Conservation (phyloP, 148 eudicot genomes). For the Nepenthes mirabilis region DNA sequence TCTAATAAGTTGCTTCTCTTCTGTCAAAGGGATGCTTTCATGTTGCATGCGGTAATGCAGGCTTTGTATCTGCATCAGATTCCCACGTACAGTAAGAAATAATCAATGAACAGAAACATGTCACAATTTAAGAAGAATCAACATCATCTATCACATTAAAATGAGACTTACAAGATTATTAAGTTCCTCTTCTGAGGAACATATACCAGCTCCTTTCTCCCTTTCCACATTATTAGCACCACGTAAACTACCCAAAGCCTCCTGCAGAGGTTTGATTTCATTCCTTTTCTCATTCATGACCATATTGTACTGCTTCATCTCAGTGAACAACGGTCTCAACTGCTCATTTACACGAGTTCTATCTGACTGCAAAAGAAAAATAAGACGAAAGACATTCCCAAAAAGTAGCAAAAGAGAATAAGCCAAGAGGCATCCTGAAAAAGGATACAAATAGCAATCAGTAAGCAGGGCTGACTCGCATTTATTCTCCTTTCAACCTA, state of each 20-base stretch:
- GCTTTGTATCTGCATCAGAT: constrained; percentile 43
- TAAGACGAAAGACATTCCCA: not conserved
- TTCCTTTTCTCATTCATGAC: constrained; percentile 59
- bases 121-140: not conserved
- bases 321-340: constrained; percentile 32
- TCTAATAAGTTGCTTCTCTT: constrained; percentile 69
- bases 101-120: not conserved
- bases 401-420: not conserved
- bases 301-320: constrained; percentile 36
- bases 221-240: constrained; percentile 17
- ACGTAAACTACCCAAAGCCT: constrained; percentile 69
- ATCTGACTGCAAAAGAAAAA: constrained; percentile 31
- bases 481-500: too few species aligned
- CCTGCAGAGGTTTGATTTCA: constrained; percentile 77
- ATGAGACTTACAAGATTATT: constrained; percentile 45
- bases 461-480: too few species aligned
- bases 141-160: not conserved
- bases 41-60: constrained; percentile 64
- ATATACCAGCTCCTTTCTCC: constrained; percentile 4
- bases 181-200: constrained; percentile 83
- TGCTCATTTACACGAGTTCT: constrained; percentile 28
- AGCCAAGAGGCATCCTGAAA: not conserved
- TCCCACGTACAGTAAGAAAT: not conserved
- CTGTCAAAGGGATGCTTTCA: constrained; percentile 55
- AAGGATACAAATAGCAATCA: too few species aligned